These are phyloP conservation scores for Malassezia sp. DNA, from an alignment of 1,284 basidiomycete genomes.

Conservation along the genomic window DNA sequence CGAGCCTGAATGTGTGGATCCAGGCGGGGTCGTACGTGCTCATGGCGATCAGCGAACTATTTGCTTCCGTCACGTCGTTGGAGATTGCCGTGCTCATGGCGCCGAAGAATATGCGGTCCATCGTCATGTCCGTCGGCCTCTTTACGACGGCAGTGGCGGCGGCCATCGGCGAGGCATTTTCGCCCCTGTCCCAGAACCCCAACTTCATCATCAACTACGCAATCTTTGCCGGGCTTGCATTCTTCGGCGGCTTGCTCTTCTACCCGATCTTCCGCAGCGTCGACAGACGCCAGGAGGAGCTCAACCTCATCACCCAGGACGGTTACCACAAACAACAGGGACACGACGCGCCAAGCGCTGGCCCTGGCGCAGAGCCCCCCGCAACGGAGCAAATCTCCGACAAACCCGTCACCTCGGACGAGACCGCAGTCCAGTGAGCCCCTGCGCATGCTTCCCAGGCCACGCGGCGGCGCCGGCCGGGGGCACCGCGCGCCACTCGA, in stretches of 20 bases:
- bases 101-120: slow-evolving; percentile 48
- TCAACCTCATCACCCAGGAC: slow-evolving; percentile 10
- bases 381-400: too few species aligned
- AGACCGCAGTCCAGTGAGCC: too few species aligned
- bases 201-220: slow-evolving; percentile 52
- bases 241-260: slow-evolving; percentile 53
- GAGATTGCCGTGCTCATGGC: slow-evolving; percentile 76
- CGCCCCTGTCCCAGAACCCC: slow-evolving; percentile 52
- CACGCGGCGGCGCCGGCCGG: too few species aligned
- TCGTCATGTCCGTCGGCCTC: slow-evolving; percentile 51
- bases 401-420: too few species aligned
- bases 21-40: slow-evolving; percentile 50
- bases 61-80: slow-evolving; percentile 65
- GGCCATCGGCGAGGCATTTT: slow-evolving; percentile 53
- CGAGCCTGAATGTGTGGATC: slow-evolving; percentile 43
- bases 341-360: too few species aligned
- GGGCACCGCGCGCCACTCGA: too few species aligned
- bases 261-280: slow-evolving; percentile 48
- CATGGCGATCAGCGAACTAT: slow-evolving; percentile 55
- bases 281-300: slow-evolving; percentile 10
- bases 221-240: slow-evolving; percentile 52
- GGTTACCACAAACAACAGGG: neutral
- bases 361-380: too few species aligned
- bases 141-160: slow-evolving; percentile 58
- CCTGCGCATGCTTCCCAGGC: too few species aligned